These are phyloP conservation scores for Podaxis sp. DNA, from an alignment of 768 basidiomycete genomes.

Conservation along the genomic window DNA sequence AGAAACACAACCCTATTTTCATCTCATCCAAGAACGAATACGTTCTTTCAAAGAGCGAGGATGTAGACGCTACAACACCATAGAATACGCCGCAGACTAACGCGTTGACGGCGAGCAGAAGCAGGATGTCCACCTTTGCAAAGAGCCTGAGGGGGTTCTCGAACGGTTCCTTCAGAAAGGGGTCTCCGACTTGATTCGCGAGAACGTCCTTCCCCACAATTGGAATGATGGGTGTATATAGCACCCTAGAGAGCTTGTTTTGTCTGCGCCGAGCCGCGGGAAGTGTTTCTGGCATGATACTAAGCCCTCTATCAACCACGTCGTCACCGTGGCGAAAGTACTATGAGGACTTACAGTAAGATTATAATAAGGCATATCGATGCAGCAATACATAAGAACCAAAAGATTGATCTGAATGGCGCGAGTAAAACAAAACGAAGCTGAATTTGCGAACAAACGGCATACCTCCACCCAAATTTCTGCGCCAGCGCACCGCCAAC, in stretches of 20 bases:
- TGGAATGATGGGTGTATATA: constrained; percentile 57
- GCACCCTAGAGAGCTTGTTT: constrained; percentile 40
- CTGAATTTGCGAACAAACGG: constrained; percentile 11
- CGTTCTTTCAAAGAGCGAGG: constrained; percentile 54
- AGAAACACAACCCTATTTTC: constrained; percentile 73
- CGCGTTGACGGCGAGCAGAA: constrained; percentile 52
- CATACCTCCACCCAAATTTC: constrained; percentile 62
- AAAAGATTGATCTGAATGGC: constrained; percentile 52
- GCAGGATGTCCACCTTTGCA: constrained; percentile 51
- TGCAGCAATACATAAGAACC: constrained; percentile 56
- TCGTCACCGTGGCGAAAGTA: constrained; percentile 7
- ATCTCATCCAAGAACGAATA: constrained; percentile 65
- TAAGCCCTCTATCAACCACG: constrained; percentile 28
- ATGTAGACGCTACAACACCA: constrained; percentile 57
- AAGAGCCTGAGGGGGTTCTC: constrained; percentile 59
- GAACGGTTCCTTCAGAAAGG: constrained; percentile 39
- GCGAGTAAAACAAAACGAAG: not conserved
- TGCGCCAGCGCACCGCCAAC: constrained; percentile 59
- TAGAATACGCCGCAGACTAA: constrained; percentile 58
- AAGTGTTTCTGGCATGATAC: constrained; percentile 54
- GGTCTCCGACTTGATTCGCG: constrained; percentile 16
- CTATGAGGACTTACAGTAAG: constrained; percentile 36
- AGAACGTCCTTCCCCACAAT: constrained; percentile 32
- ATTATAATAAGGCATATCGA: constrained; percentile 46
- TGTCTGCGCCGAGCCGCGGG: constrained; percentile 53